Evolutionary conservation across 2,329 filamentous ascomycete species (phyloP).

Genomic region (Tolypocladium tundrense): DNA sequence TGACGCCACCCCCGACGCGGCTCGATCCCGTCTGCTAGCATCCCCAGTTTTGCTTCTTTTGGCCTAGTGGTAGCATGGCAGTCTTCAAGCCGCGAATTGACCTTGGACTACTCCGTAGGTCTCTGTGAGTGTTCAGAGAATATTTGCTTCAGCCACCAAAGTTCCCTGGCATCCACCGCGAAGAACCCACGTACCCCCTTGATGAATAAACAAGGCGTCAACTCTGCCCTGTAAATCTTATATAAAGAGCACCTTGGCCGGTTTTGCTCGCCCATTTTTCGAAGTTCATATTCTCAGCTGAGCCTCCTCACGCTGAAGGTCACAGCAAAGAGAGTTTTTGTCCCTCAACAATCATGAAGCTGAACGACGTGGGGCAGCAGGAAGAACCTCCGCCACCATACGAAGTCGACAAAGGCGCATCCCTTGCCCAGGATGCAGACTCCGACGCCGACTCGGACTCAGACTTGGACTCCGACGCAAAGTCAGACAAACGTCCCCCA

Average conservation of each 20-base stretch:
- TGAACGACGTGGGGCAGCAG: background rate
- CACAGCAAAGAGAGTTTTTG: background rate
- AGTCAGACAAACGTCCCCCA: background rate
- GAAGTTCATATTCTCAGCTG: background rate
- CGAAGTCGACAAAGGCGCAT: background rate
- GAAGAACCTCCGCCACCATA: background rate
- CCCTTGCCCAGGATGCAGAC: background rate
- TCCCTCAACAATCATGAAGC: background rate
- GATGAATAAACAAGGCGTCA: too few relatives aligned
- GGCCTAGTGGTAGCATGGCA: too few relatives aligned
- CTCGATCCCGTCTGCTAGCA: too few relatives aligned
- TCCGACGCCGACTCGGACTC: background rate
- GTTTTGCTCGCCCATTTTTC: background rate
- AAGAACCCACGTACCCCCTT: background rate
- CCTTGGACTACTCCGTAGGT: too few relatives aligned
- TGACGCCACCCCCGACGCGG: too few relatives aligned
- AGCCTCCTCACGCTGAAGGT: background rate
- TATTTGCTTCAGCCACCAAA: background rate
- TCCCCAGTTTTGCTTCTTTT: too few relatives aligned
- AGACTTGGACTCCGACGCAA: background rate
- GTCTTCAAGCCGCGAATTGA: too few relatives aligned
- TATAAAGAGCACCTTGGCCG: background rate
- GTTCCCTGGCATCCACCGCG: background rate
- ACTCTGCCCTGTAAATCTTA: background rate
- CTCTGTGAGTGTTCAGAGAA: too few relatives aligned